phyloP scores from a whole-genome alignment of 495 filamentous ascomycete species.

The Umbilicaria muhlenbergii region DNA sequence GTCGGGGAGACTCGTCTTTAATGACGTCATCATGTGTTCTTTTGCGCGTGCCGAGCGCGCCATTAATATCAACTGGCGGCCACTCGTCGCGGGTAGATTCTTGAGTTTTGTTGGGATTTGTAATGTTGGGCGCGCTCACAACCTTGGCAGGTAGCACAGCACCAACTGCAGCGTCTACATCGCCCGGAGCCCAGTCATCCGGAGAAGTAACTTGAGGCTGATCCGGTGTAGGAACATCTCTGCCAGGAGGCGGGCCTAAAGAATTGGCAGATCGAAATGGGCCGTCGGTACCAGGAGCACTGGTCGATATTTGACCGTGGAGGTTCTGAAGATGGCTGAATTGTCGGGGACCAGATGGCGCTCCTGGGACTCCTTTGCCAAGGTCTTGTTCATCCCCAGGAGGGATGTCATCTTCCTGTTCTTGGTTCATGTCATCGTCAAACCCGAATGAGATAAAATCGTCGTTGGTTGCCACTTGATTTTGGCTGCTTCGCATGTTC shows the following conservation, averaged over 20 bases:
- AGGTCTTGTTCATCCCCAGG: background rate
- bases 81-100: too few relatives aligned
- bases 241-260: slow-evolving; percentile 10
- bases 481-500: slow-evolving; percentile 25
- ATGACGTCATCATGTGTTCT: slow-evolving; percentile 56
- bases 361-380: slow-evolving; percentile 10
- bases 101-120: too few relatives aligned
- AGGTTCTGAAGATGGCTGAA: slow-evolving; percentile 12
- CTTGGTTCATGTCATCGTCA: slow-evolving; percentile 29
- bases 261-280: background rate
- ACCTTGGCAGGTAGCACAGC: slow-evolving; percentile 25
- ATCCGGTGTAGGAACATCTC: too few relatives aligned
- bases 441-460: slow-evolving; percentile 78
- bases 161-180: slow-evolving; percentile 11
- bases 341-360: slow-evolving; percentile 16
- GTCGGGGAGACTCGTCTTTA: slow-evolving; percentile 24
- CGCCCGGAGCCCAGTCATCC: slow-evolving; percentile 1
- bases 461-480: slow-evolving; percentile 43
- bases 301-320: background rate
- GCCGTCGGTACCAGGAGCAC: slow-evolving; percentile 2
- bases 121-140: slow-evolving; percentile 2
- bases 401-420: slow-evolving; percentile 8
- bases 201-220: too few relatives aligned
- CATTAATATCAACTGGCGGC: slow-evolving; percentile 10
- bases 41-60: slow-evolving; percentile 40